Evolutionary conservation across 805 yeast genomes (phyloP), one percentile per base, ranked within the genome.

Genomic region (Wickerhamomyces xylosicus): DNA sequence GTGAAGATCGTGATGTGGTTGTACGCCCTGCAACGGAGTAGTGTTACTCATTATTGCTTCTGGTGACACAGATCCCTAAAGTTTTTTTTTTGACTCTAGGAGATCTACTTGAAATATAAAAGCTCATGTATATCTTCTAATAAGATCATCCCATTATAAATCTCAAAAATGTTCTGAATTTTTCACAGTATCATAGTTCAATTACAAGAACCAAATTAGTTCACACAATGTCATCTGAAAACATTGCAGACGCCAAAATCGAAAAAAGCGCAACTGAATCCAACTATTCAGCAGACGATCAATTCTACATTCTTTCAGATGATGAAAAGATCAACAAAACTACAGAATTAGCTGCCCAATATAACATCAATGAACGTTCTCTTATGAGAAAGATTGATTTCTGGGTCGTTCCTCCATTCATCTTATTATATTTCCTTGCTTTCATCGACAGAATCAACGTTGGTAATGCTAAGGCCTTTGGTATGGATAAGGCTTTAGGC

Each of bases 381-480:
- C 59, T 83, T 20, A 72, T 74, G 74, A 63, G 74, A 68, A 82
- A 80, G 50, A 64, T 79, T 28, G 90, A 83, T 50, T 39, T 74
- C 1, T 73, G 84, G 43, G 77, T 84, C 31, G 78, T 83, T 20
- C 86, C 89, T 4, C 77, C 86, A 15, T 79, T 85, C 47, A 75
- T 86, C 52, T 52, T 83, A 21, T 64, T 85, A 34, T 85, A 85
- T 52, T 74, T 85, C 57, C 67, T 84, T 44, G 79, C 90, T 1
- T 85, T 84, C 53, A 61, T 85, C 52, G 94, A 85, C 56, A 68
- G 94, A 57, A 89, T 84, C 42, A 85, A 85, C 56, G 81, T 85
- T 44, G 76, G 89, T 22, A 84, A 85, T 58, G 94, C 95, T 8
- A 76, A 76, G 43, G 71, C 79, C 39, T 83, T 82, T 52, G 86